Base-by-base conservation (phyloP, 139 green algal genomes). In the Tetradesmus obliquus region DNA sequence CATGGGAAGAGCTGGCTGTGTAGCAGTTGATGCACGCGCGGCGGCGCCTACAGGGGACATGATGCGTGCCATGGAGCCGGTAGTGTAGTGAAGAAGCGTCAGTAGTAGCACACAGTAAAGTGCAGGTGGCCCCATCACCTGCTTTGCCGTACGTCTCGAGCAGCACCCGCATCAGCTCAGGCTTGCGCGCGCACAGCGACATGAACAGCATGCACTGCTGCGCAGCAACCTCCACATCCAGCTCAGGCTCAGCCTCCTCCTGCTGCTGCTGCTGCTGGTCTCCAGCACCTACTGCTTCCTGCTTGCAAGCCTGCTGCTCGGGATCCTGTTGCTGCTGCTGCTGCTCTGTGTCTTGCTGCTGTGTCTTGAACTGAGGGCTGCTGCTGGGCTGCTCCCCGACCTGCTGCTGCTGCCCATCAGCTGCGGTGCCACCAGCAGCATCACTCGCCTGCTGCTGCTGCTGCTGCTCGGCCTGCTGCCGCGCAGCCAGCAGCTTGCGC, bases 181-280 rank as follows among this genome's bases (percentile, higher is more conserved):
- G 95, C 58, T 95, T 94, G 86, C 94, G 94, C 54, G 94, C 94
- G 88, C 95, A 97, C 79, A 98, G 90, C 5, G 95, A 95, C 57
- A 95, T 95, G 93, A 94, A 97, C 20, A 98, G 91, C 2, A 92
- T 95, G n/a, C 92, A 94, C 51, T 93, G 87, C 79, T 91, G 90
- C 1, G 91, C 91, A 45, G 91, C 95, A 24, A 94, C 92, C 8
- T 84, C 81, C 19, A 93, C 82, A n/a, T 89, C 87, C 2, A 93
- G 87, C 22, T 55, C n/a, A 51, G 32, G 20, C 82, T 24, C 54
- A 13, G 6, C 20, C 4, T 87, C 19, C 3, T 91, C 24, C 54
- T 85, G 87, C 87, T 86, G 74, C 87, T 86, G 81, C 66, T 81
- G n/a, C 54, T 81, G 60, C 32, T 58, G 53, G 19, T 24, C 82